phyloP scores from a whole-genome alignment of 345 rosid genomes.

The Camelina sativa region DNA sequence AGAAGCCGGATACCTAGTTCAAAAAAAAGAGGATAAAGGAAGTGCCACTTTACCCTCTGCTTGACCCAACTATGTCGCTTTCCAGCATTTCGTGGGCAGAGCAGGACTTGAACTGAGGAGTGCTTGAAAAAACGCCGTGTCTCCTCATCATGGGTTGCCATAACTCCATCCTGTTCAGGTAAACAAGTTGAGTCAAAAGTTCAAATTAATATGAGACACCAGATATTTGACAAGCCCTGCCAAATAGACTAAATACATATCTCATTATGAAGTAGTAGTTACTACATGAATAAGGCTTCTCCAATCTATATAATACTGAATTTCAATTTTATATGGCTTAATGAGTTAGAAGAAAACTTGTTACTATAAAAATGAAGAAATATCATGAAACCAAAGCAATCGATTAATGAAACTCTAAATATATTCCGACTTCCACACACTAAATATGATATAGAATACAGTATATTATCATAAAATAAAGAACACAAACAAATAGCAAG shows the following conservation, averaged over 20 bases:
- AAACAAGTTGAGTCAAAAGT: constrained; percentile 14
- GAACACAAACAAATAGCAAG: too few species aligned
- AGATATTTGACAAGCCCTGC: constrained; percentile 1
- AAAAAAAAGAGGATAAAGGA: background rate
- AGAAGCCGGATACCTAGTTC: background rate
- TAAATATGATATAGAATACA: constrained; percentile 1
- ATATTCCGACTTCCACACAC: background rate
- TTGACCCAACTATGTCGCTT: constrained; percentile 88
- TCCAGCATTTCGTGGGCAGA: constrained; percentile 95
- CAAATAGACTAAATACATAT: constrained; percentile 11
- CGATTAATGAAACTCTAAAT: background rate
- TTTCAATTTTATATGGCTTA: background rate
- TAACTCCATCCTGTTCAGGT: constrained; percentile 78
- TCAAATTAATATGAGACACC: background rate
- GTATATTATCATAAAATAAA: too few species aligned
- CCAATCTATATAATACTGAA: background rate
- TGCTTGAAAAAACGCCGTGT: constrained; percentile 91
- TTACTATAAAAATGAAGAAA: too few species aligned
- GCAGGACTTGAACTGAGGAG: constrained; percentile 92
- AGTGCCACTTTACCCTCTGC: constrained; percentile 65
- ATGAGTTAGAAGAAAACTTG: background rate
- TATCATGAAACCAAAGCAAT: constrained; percentile 17
- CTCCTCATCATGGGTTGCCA: constrained; percentile 98
- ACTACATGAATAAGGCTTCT: constrained; percentile 15
- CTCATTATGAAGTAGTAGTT: constrained; percentile 2